Conservation (phyloP, 345 rosid genomes). For the Bruguiera gymnorhiza region DNA sequence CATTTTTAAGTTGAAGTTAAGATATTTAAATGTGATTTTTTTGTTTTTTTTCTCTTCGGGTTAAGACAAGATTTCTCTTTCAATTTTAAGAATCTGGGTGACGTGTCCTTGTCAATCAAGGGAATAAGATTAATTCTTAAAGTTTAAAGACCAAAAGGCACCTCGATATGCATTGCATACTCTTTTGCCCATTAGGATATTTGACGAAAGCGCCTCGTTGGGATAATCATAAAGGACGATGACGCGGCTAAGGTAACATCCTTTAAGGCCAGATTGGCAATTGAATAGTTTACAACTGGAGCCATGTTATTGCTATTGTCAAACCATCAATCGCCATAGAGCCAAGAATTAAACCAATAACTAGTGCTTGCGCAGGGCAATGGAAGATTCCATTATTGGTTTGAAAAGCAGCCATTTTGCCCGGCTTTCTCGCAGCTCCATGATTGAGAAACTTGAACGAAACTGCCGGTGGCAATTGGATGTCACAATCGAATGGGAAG, state of each 20-base stretch:
- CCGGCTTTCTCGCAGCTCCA: neutral
- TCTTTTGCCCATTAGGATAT: neutral
- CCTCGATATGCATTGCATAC: slow-evolving; percentile 8
- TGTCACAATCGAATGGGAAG: neutral
- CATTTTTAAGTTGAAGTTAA: too few relatives aligned
- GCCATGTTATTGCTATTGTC: too few relatives aligned
- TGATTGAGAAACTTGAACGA: neutral
- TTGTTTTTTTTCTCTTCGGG: neutral
- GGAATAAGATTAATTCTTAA: neutral
- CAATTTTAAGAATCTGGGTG: neutral
- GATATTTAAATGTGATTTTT: too few relatives aligned
- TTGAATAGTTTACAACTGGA: too few relatives aligned
- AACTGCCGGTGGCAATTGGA: neutral
- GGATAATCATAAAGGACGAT: too few relatives aligned
- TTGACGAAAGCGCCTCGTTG: neutral
- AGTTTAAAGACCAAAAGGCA: neutral
- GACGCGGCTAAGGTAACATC: too few relatives aligned
- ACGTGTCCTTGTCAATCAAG: neutral
- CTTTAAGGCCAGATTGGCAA: too few relatives aligned
- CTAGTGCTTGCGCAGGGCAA: neutral
- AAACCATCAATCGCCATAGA: neutral
- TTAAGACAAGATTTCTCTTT: neutral
- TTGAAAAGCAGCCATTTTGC: neutral
- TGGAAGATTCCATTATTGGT: neutral
- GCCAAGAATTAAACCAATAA: neutral